These are phyloP conservation scores for Kwoniella mangroviensis DNA, from an alignment of 768 basidiomycete species.

Conservation along the genomic window DNA sequence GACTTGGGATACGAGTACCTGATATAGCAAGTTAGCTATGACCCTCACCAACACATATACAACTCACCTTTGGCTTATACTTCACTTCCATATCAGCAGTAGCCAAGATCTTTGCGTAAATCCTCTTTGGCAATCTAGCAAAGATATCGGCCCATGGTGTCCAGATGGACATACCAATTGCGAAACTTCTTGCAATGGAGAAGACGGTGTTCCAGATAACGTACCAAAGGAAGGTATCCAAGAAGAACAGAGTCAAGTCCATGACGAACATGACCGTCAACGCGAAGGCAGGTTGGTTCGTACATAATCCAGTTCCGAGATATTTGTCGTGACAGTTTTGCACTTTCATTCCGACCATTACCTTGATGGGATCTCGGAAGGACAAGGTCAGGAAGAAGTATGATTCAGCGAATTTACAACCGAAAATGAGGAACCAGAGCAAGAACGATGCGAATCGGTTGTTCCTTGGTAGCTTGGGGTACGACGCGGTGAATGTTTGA, in stretches of 20 bases:
- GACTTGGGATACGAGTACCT: constrained; percentile 97
- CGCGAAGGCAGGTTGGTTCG: constrained; percentile 92
- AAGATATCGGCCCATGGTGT: constrained; percentile 99
- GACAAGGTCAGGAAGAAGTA: constrained; percentile 98
- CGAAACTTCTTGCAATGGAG: constrained; percentile 68
- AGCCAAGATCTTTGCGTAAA: constrained; percentile 92
- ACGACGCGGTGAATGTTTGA: constrained; percentile 97
- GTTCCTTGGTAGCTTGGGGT: constrained; percentile 69
- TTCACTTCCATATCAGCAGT: constrained; percentile 96
- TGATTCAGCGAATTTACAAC: constrained; percentile 94
- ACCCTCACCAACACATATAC: not conserved
- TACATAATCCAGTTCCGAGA: constrained; percentile 82
- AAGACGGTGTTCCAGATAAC: constrained; percentile 99
- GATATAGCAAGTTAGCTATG: constrained; percentile 15
- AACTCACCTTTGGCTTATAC: constrained; percentile 95
- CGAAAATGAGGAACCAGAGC: constrained; percentile 91
- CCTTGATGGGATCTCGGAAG: constrained; percentile 87
- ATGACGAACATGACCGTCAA: constrained; percentile 98
- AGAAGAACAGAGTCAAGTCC: constrained; percentile 95
- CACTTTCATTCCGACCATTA: constrained; percentile 96
- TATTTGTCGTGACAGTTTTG: constrained; percentile 85
- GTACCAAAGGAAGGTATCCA: constrained; percentile 99
- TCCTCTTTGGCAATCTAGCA: constrained; percentile 91
- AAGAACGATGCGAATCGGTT: constrained; percentile 77
- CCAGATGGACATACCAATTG: constrained; percentile 94